phyloP scores from a whole-genome alignment of 805 yeast species.

The Dipodascus albidus region DNA sequence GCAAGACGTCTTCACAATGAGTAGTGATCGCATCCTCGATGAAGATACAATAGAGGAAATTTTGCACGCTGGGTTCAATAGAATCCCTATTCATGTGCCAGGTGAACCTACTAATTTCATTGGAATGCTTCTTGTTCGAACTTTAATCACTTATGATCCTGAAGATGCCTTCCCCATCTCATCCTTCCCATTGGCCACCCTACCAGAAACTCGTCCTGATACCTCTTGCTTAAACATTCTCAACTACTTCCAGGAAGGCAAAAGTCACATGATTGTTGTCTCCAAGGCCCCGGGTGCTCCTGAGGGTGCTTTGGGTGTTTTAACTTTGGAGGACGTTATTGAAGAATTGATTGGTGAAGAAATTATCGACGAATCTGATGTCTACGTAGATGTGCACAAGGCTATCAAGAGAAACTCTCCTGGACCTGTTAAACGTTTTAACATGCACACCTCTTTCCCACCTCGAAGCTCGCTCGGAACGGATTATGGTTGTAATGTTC shows the following conservation, averaged over 20 bases:
- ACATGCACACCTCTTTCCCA: neutral
- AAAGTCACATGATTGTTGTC: constrained; percentile 93
- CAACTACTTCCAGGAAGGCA: constrained; percentile 96
- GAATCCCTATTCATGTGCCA: constrained; percentile 90
- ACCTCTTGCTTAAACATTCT: constrained; percentile 90
- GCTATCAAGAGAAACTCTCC: constrained; percentile 51
- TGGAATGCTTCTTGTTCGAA: constrained; percentile 90
- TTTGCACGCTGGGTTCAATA: constrained; percentile 85
- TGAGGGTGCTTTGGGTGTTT: constrained; percentile 78
- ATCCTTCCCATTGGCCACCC: constrained; percentile 86
- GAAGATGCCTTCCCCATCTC: constrained; percentile 91
- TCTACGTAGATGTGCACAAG: constrained; percentile 79
- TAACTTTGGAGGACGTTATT: constrained; percentile 94
- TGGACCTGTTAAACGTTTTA: constrained; percentile 24
- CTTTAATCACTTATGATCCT: constrained; percentile 89
- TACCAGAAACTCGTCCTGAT: constrained; percentile 86
- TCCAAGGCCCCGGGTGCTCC: constrained; percentile 73
- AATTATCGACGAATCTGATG: constrained; percentile 93
- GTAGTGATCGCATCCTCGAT: constrained; percentile 72
- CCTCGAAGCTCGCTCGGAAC: constrained; percentile 3
- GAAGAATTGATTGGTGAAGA: constrained; percentile 97
- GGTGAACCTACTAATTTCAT: constrained; percentile 81
- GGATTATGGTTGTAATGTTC: neutral
- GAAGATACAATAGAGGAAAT: constrained; percentile 80
- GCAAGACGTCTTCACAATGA: constrained; percentile 76